Base-by-base conservation (phyloP, 1,139 yeast genomes). In the Geotrichum fermentans region DNA sequence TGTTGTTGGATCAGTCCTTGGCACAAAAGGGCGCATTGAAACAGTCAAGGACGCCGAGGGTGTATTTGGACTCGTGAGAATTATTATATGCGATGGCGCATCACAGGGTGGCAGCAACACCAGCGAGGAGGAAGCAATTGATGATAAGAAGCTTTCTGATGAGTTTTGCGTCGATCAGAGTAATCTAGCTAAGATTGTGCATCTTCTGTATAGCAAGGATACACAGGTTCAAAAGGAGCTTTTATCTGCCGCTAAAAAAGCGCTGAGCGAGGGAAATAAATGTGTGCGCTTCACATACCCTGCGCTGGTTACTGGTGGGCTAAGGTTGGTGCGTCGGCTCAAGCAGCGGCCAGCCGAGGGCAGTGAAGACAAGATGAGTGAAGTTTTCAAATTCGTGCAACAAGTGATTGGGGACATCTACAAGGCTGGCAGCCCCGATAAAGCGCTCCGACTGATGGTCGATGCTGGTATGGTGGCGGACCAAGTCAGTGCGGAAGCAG, bases 361-460 rank as follows among this genome's bases (percentile, higher is more conserved):
- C 10, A 56, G 57, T 21, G 69, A 63, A 30, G 61, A 63, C 50
- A 60, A 74, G 53, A 66, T 77, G 30, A 70, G 75, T 1, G 73
- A 77, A 32, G 71, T 81, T 29, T 85, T 89, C 72, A 86, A 85
- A 59, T 84, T 82, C 57, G 67, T 84, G 18, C 82, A 94, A n/a
- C 73, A 83, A 32, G 73, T 83, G 10, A 77, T 85, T 40, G 82
- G 79, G 58, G 95, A 85, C 55, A 68, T 90, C 51, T 82, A 77
- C 61, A 72, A 73, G 41, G 66, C 73, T 33, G 78, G 78, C 32
- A 69, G 70, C 56, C 76, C 79, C 4, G 83, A 73, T 56, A 68
- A 71, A 52, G 77, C 77, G 3, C 68, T 75, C 54, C 72, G 75
- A 52, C 64, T 75, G 42, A 80, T 60, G 68, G 71, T 66, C 47